Conservation (phyloP, 441 rosid genomes). For the Bocquillonia castaneifolia region DNA sequence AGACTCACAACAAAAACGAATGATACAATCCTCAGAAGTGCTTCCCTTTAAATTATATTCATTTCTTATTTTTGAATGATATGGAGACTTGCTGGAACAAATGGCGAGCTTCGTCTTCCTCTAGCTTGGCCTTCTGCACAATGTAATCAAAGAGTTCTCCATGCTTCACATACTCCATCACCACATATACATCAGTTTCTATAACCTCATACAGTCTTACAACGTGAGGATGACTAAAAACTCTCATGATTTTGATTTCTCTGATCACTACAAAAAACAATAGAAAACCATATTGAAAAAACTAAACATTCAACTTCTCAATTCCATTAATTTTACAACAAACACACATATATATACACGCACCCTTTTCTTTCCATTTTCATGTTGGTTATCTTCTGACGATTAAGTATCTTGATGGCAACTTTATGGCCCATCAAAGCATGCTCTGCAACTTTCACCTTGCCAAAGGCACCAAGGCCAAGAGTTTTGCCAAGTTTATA, state of each 20-base stretch:
- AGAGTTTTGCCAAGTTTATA: conserved; percentile 92
- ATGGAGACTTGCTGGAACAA: conserved; percentile 99
- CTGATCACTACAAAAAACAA: conserved; percentile 60
- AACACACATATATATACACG: not conserved
- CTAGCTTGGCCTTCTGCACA: conserved; percentile 85
- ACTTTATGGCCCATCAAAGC: conserved; percentile 86
- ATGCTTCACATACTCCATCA: conserved; percentile 92
- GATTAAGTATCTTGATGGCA: conserved; percentile 92
- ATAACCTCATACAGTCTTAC: conserved; percentile 90
- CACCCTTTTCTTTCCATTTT: conserved; percentile 95
- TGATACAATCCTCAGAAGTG: no score
- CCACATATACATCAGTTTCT: conserved; percentile 82
- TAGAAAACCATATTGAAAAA: not conserved
- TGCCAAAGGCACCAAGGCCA: conserved; percentile 94
- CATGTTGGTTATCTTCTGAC: conserved; percentile 81
- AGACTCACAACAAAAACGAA: no score
- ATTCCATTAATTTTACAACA: no score
- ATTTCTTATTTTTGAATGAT: not conserved
- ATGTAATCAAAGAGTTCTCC: conserved; percentile 97
- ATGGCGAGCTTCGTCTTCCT: conserved; percentile 89
- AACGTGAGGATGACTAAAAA: conserved; percentile 97
- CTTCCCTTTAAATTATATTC: no score
- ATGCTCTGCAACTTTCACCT: conserved; percentile 96
- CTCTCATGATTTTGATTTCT: conserved; percentile 78
- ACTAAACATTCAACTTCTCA: no score